Evolutionary conservation across 225 moss, liverwort and hornwort genomes (phyloP).

Genomic region (Takakia lepidozioides): DNA sequence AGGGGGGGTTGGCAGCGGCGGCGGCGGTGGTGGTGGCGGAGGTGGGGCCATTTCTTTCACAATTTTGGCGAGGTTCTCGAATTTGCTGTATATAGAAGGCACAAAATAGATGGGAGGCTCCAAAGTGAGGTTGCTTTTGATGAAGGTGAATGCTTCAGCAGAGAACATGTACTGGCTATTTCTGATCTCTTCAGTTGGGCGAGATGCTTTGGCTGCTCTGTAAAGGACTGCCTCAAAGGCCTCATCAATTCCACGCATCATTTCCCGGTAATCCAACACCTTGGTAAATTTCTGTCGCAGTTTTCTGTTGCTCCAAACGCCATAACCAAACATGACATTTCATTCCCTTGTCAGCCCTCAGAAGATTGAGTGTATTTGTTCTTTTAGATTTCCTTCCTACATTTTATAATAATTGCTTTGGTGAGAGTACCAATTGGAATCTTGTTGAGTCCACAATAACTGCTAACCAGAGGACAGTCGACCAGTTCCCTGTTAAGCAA

Average conservation of each 20-base stretch:
- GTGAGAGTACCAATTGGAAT: too few species aligned
- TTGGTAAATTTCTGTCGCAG: constrained; percentile 9
- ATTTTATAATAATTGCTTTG: too few species aligned
- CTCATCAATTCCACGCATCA: constrained; percentile 25
- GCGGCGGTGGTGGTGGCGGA: fast-evolving
- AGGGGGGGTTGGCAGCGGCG: background rate
- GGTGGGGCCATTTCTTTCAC: constrained; percentile 24
- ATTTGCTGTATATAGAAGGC: constrained; percentile 22
- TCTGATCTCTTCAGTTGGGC: constrained; percentile 17
- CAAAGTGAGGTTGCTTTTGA: constrained; percentile 17
- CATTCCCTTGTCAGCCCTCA: too few species aligned
- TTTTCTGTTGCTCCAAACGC: constrained; percentile 9
- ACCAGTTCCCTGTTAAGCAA: too few species aligned
- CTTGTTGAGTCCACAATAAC: too few species aligned
- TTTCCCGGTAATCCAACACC: constrained; percentile 13
- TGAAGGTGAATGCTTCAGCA: constrained; percentile 24
- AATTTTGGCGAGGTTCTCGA: constrained; percentile 24
- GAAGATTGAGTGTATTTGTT: too few species aligned
- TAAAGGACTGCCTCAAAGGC: constrained; percentile 7
- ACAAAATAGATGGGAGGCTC: constrained; percentile 27
- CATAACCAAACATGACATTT: too few species aligned
- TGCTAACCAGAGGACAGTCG: too few species aligned
- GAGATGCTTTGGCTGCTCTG: constrained; percentile 12
- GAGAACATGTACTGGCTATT: constrained; percentile 18
- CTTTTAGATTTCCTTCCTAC: too few species aligned